These are phyloP conservation scores for Naganishia vaughanmartiniae DNA, from an alignment of 768 basidiomycete genomes.

Conservation along the genomic window DNA sequence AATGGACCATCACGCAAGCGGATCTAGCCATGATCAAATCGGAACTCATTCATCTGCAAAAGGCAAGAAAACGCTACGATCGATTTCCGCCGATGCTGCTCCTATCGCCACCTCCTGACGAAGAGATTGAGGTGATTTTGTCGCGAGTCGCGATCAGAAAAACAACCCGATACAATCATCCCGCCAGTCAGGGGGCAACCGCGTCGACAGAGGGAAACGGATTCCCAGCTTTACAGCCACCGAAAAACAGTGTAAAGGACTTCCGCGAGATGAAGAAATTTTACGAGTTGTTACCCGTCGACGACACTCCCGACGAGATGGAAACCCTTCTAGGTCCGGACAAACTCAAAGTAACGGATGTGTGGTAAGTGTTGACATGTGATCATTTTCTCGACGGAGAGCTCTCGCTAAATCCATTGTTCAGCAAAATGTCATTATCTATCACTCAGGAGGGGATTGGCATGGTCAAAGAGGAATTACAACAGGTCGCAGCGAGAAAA, in stretches of 20 bases:
- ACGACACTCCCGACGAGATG: not conserved
- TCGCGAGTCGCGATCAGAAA: not conserved
- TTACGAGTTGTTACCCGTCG: not conserved
- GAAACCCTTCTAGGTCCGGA: no score
- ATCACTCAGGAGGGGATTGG: not conserved
- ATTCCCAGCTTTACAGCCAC: not conserved
- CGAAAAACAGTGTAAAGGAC: not conserved
- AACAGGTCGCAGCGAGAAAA: no score
- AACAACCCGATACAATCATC: not conserved
- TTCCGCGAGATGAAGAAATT: not conserved
- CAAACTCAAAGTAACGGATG: not conserved
- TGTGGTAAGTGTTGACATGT: conserved; percentile 1
- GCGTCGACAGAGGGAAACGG: not conserved
- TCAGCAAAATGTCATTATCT: not conserved
- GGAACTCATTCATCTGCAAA: not conserved
- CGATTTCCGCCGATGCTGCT: not conserved
- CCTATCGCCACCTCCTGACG: not conserved
- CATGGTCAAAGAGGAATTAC: not conserved
- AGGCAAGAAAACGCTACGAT: not conserved
- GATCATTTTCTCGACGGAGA: not conserved
- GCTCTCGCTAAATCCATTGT: not conserved
- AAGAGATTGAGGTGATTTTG: not conserved
- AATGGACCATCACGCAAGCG: conserved; percentile 4
- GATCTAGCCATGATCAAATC: conserved; percentile 8
- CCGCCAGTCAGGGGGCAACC: not conserved